Conservation (phyloP, 2,329 filamentous ascomycete species). For the Fusarium liriodendri region DNA sequence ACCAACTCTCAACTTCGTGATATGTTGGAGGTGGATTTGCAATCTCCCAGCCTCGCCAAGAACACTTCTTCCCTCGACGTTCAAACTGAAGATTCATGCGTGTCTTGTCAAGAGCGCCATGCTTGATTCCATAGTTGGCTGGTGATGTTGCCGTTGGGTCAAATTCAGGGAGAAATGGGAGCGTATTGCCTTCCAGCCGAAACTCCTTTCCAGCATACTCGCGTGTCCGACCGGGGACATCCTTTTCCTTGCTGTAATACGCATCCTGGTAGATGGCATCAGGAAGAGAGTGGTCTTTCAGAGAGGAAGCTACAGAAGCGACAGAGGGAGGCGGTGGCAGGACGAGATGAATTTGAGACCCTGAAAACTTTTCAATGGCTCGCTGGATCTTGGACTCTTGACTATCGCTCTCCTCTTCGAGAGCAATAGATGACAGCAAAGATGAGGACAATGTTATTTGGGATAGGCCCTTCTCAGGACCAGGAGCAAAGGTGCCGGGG, state of each 20-base stretch:
- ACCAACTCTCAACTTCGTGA: slow-evolving; percentile 77
- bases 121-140: slow-evolving; percentile 66
- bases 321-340: slow-evolving; percentile 44
- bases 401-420: slow-evolving; percentile 9
- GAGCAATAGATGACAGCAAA: slow-evolving; percentile 16
- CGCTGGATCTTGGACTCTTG: slow-evolving; percentile 24
- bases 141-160: slow-evolving; percentile 68
- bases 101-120: slow-evolving; percentile 60
- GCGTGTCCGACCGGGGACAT: slow-evolving; percentile 80
- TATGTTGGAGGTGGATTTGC: slow-evolving; percentile 75
- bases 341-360: slow-evolving; percentile 36
- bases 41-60: slow-evolving; percentile 78
- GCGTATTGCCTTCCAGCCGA: slow-evolving; percentile 76
- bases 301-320: slow-evolving; percentile 30
- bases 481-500: slow-evolving; percentile 16
- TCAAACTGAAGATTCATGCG: slow-evolving; percentile 64
- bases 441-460: slow-evolving; percentile 27
- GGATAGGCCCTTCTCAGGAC: neutral
- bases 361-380: slow-evolving; percentile 22
- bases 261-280: slow-evolving; percentile 85
- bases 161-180: slow-evolving; percentile 86
- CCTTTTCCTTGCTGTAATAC: slow-evolving; percentile 84
- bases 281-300: slow-evolving; percentile 57
- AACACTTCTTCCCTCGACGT: slow-evolving; percentile 63
- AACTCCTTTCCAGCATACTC: slow-evolving; percentile 94